Evolutionary conservation across 2,329 filamentous ascomycete genomes (phyloP).

Genomic region (Aspergillus cejpii): DNA sequence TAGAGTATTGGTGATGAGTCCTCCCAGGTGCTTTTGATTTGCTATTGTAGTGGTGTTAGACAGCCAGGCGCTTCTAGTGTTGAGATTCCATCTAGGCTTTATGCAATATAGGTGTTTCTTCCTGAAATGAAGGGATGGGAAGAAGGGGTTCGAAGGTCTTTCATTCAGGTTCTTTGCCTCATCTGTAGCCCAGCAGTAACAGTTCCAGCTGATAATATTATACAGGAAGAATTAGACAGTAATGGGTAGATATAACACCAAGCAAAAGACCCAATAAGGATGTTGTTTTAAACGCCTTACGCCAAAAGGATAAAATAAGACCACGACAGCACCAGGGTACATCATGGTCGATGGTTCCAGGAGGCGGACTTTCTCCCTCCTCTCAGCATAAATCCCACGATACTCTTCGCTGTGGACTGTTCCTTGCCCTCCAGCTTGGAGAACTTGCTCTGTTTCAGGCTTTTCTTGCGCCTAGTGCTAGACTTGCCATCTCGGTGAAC

Average conservation of each 20-base stretch:
- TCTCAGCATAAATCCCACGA: conserved; percentile 20
- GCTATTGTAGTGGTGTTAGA: no score
- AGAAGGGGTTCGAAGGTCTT: neutral
- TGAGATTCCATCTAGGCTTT: no score
- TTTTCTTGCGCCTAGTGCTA: conserved; percentile 14
- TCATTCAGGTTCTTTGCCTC: neutral
- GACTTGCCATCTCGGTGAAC: conserved; percentile 9
- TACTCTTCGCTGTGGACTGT: conserved; percentile 15
- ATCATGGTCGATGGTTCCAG: neutral
- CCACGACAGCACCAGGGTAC: no score
- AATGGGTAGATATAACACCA: neutral
- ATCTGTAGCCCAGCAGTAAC: neutral
- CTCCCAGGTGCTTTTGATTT: no score
- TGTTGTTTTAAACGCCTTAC: no score
- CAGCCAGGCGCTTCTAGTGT: no score
- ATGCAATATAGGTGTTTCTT: no score
- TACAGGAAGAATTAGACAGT: neutral
- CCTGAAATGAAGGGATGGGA: neutral
- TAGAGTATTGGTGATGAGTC: no score
- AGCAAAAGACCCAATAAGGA: no score
- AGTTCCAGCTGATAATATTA: neutral
- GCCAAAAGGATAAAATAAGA: no score
- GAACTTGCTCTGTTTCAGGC: conserved; percentile 13
- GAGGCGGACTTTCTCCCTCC: conserved; percentile 17
- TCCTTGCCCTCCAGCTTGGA: conserved; percentile 8